phyloP scores from a whole-genome alignment of 805 yeast genomes.

The Candida ficus region DNA sequence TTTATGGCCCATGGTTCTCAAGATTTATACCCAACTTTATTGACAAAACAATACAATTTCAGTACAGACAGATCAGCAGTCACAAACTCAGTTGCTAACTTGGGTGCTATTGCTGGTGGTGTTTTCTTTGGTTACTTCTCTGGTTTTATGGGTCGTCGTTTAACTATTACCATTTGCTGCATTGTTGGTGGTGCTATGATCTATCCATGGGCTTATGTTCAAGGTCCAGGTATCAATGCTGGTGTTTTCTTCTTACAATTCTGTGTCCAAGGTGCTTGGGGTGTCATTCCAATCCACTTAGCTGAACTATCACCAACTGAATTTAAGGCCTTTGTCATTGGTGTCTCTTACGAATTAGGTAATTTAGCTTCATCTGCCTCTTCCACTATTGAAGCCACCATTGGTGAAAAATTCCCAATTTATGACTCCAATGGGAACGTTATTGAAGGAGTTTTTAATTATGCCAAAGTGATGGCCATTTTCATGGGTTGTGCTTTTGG shows the following conservation, averaged over 20 bases:
- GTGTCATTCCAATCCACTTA: constrained; percentile 58
- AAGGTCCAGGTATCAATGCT: constrained; percentile 45
- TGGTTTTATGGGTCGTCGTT: constrained; percentile 51
- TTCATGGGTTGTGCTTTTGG: constrained; percentile 61
- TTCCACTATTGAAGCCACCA: constrained; percentile 61
- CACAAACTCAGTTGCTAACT: constrained; percentile 50
- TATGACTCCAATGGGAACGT: constrained; percentile 26
- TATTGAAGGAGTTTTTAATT: constrained; percentile 36
- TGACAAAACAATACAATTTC: constrained; percentile 40
- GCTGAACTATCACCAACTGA: constrained; percentile 59
- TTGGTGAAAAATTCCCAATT: constrained; percentile 52
- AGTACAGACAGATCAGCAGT: constrained; percentile 43
- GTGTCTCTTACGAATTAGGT: constrained; percentile 64
- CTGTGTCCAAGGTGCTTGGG: constrained; percentile 68
- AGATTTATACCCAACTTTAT: constrained; percentile 54
- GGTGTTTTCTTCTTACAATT: constrained; percentile 59
- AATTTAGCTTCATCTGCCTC: constrained; percentile 63
- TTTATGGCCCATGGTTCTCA: constrained; percentile 61
- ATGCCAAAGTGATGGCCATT: constrained; percentile 60
- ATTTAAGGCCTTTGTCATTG: constrained; percentile 57
- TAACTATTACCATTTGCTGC: constrained; percentile 47
- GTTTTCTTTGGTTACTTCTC: constrained; percentile 49
- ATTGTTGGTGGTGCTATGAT: constrained; percentile 54
- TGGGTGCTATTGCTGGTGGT: constrained; percentile 58
- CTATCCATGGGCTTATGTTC: constrained; percentile 57